Base-by-base conservation (phyloP, 768 basidiomycete species). In the Pleurotus eryngii region DNA sequence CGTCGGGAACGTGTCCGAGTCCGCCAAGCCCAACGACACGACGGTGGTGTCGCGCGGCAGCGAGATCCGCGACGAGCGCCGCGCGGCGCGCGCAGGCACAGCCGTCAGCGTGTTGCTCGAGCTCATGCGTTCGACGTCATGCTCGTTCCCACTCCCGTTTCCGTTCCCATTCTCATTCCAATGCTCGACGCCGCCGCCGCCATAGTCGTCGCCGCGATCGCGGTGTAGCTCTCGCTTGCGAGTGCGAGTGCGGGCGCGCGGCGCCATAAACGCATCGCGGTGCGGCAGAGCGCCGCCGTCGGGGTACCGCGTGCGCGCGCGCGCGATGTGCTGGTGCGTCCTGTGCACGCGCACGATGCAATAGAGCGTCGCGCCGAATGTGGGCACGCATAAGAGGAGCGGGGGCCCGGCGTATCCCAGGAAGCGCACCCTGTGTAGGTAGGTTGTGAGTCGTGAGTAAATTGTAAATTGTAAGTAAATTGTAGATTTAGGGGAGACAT, bases 341-440 rank as follows among this genome's bases (percentile, higher is more conserved):
- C 70, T 71, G 56, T 59, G 60, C 5, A 76, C 68, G 12, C 65
- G 73, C 37, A 71, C 46, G 48, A 79, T 67, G n/a, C 79, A 77
- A 35, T 67, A 65, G 22, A 76, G 66, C 3, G 84, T 82, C 11
- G 85, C 66, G 59, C 76, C 69, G 40, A 84, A 67, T 47, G 79
- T 80, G 2, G 86, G 86, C 14, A 85, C 65, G 3, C 76, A 70
- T 8, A 82, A 66, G 43, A 82, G 55, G 57, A 85, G 73, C 0
- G 85, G 78, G 5, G 77, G 64, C 5, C 85, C 87, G 11, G 85
- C 80, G 61, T 86, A 87, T 39, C 82, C 80, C n/a, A 85, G 61
- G 56, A 87, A 77, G 46, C 86, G 82, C 27, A 81, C 75, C 87
- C 87, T 88, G 5, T 26, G 24, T 4, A 26, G 0, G 24, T 5